Evolutionary conservation across 345 rosid genomes (phyloP).

Genomic region (thale cress (Arabidopsis thaliana)): DNA sequence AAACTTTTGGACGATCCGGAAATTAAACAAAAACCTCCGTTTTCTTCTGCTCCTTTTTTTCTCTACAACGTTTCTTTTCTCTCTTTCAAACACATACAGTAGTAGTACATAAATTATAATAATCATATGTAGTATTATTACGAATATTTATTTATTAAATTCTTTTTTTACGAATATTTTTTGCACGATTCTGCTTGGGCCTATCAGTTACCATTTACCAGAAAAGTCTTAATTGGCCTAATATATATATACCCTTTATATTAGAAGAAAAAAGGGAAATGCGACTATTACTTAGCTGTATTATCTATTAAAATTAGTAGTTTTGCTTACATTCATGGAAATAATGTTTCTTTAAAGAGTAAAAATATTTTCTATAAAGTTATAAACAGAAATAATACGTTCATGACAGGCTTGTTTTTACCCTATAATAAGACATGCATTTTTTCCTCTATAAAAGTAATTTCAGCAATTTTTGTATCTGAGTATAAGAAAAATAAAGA

Average conservation of each 20-base stretch:
- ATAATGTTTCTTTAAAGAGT: neutral
- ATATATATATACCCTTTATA: neutral
- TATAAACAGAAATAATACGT: neutral
- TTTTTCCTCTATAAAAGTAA: neutral
- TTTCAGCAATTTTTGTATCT: neutral
- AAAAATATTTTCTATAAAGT: neutral
- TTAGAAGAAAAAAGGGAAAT: too few species aligned
- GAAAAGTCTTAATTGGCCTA: neutral
- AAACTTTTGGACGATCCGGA: slow-evolving; percentile 29
- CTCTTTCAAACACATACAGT: neutral
- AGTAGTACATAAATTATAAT: too few species aligned
- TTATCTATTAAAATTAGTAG: neutral
- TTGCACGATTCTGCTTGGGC: neutral
- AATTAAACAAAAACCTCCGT: slow-evolving; percentile 27
- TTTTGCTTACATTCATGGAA: neutral
- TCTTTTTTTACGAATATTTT: neutral
- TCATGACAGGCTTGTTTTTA: neutral
- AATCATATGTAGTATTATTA: too few species aligned
- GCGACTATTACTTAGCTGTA: neutral
- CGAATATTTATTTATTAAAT: neutral
- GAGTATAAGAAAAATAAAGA: neutral
- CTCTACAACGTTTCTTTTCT: slow-evolving; percentile 30
- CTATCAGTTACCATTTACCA: neutral
- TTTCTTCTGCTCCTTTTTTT: slow-evolving; percentile 43
- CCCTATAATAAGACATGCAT: neutral